These are phyloP conservation scores for Phragmites australis DNA, from an alignment of 176 grass and related monocot species.

Conservation along the genomic window DNA sequence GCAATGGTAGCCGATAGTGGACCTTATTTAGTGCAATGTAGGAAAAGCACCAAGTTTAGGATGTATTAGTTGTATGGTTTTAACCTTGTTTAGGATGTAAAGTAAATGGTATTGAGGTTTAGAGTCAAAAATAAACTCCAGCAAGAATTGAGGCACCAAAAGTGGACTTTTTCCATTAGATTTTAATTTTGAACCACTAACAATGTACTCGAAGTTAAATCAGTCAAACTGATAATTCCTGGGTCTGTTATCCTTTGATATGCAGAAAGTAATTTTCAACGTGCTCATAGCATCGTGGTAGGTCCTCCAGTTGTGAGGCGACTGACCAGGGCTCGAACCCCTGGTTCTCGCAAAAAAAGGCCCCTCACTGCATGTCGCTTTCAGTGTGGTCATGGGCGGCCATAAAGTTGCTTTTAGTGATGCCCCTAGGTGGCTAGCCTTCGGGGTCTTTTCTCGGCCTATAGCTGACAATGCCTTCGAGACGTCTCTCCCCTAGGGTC, in stretches of 20 bases:
- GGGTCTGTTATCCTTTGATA: background rate
- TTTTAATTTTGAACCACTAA: conserved; percentile 7
- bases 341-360: too few relatives aligned
- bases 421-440: too few relatives aligned
- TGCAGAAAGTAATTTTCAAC: background rate
- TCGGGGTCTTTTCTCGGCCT: too few relatives aligned
- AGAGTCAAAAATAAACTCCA: background rate
- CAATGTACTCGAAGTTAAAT: background rate
- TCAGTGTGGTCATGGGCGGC: too few relatives aligned
- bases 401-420: too few relatives aligned
- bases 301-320: too few relatives aligned
- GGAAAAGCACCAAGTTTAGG: background rate
- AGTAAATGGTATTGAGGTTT: background rate
- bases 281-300: too few relatives aligned
- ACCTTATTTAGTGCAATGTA: background rate
- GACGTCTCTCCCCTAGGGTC: too few relatives aligned
- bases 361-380: too few relatives aligned
- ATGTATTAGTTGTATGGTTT: background rate
- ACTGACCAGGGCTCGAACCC: too few relatives aligned
- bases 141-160: background rate
- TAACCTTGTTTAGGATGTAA: background rate
- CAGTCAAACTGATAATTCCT: background rate
- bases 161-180: background rate
- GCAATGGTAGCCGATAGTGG: background rate
- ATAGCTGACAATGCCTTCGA: too few relatives aligned